These are phyloP conservation scores for Pyrrhoderma lamaoense DNA, from an alignment of 1,284 basidiomycete species.

Conservation along the genomic window DNA sequence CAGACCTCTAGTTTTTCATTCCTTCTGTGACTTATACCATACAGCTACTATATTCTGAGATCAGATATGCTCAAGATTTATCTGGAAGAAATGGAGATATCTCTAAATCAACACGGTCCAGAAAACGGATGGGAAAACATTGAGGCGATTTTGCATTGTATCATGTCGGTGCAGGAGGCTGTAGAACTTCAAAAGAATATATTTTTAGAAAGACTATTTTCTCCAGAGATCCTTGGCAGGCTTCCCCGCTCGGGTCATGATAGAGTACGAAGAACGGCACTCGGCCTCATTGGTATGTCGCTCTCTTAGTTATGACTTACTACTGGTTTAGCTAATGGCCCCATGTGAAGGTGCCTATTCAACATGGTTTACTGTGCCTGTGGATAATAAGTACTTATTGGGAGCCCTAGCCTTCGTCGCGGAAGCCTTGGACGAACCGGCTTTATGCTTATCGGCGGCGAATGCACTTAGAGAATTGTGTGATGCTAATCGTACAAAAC, in stretches of 20 bases:
- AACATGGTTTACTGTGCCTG: slow-evolving; percentile 70
- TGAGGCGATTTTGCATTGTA: slow-evolving; percentile 78
- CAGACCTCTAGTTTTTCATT: slow-evolving; percentile 17
- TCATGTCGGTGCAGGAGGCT: slow-evolving; percentile 81
- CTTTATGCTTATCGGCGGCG: slow-evolving; percentile 67
- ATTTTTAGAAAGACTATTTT: slow-evolving; percentile 63
- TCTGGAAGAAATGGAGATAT: slow-evolving; percentile 50
- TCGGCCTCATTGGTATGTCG: slow-evolving; percentile 60
- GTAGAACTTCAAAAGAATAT: slow-evolving; percentile 66
- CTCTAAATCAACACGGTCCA: slow-evolving; percentile 35
- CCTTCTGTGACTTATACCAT: slow-evolving; percentile 10
- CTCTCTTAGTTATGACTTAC: background rate
- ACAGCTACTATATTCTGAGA: slow-evolving; percentile 81
- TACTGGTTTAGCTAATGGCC: background rate
- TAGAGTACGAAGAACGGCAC: slow-evolving; percentile 64
- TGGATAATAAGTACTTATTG: slow-evolving; percentile 42
- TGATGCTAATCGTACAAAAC: slow-evolving; percentile 73
- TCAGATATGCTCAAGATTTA: slow-evolving; percentile 73
- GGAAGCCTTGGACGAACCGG: slow-evolving; percentile 54
- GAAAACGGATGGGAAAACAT: slow-evolving; percentile 68
- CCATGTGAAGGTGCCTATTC: slow-evolving; percentile 62
- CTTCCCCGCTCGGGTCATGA: slow-evolving; percentile 58
- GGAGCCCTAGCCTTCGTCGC: slow-evolving; percentile 68
- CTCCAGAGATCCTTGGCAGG: slow-evolving; percentile 56
- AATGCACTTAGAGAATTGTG: slow-evolving; percentile 78